Evolutionary conservation across 768 basidiomycete species (phyloP).

Genomic region (Lentinula edodes): DNA sequence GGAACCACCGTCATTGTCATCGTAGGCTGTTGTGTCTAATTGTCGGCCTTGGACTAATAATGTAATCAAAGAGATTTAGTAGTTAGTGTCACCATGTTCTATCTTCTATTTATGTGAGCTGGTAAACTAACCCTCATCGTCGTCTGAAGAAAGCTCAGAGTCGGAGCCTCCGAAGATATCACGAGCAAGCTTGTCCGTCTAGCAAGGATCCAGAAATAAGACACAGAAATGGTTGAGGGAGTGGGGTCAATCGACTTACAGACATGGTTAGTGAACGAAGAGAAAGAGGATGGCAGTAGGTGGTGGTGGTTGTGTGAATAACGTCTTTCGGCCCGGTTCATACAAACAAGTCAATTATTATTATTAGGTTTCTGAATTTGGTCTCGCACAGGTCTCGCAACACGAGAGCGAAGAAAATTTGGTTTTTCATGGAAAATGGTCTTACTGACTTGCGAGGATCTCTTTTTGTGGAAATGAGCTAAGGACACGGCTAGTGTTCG

Average conservation of each 20-base stretch:
- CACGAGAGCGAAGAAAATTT: no score
- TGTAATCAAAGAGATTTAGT: constrained; percentile 34
- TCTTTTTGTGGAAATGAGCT: no score
- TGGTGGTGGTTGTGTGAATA: no score
- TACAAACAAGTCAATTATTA: no score
- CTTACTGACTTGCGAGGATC: no score
- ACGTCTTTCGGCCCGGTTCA: no score
- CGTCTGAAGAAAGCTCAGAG: constrained; percentile 77
- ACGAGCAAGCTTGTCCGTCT: constrained; percentile 42
- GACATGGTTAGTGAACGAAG: not conserved
- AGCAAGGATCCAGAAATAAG: not conserved
- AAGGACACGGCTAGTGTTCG: no score
- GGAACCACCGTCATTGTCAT: constrained; percentile 45
- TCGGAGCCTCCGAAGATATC: constrained; percentile 82
- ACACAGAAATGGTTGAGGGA: not conserved
- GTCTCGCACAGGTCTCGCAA: no score
- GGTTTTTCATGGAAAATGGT: no score
- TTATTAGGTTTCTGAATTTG: no score
- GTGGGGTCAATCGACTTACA: not conserved
- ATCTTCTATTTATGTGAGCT: not conserved
- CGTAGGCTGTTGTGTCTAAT: constrained; percentile 7
- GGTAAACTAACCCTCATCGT: constrained; percentile 49
- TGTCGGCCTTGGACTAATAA: constrained; percentile 31
- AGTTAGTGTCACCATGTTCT: not conserved
- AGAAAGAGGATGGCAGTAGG: no score